Evolutionary conservation across 78 protist species (phyloP).

Genomic region (Polysphondylium violaceum): DNA sequence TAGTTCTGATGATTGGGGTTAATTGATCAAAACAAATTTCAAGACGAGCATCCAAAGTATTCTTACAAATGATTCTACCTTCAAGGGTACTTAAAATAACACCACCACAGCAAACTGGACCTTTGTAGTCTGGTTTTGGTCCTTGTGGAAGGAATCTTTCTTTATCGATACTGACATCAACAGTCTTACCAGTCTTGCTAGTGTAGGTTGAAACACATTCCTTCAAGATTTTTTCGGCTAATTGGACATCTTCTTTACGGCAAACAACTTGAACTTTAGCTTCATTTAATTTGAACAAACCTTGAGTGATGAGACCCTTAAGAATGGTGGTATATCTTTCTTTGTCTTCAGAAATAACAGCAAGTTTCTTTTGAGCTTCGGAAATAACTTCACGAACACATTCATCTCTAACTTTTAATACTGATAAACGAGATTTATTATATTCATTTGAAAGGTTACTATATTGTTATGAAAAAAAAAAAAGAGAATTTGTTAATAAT

Average conservation of each 20-base stretch:
- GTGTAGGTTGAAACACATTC: slow-evolving; percentile 50
- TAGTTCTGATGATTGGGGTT: slow-evolving; percentile 83
- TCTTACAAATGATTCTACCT: slow-evolving; percentile 82
- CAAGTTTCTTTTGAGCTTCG: slow-evolving; percentile 77
- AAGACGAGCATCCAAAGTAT: slow-evolving; percentile 89
- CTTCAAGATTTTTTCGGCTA: slow-evolving; percentile 21
- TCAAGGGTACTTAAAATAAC: slow-evolving; percentile 64
- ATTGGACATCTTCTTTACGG: slow-evolving; percentile 60
- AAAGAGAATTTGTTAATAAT: neutral
- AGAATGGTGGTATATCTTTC: slow-evolving; percentile 53
- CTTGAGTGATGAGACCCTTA: slow-evolving; percentile 77
- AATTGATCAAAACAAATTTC: slow-evolving; percentile 80
- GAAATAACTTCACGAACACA: slow-evolving; percentile 50
- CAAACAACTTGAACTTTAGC: slow-evolving; percentile 39
- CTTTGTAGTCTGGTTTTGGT: slow-evolving; percentile 64
- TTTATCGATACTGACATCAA: slow-evolving; percentile 27
- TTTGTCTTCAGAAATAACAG: slow-evolving; percentile 34
- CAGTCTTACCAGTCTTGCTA: slow-evolving; percentile 25
- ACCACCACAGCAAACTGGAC: slow-evolving; percentile 80
- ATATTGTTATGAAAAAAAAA: neutral
- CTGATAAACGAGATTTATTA: slow-evolving; percentile 80
- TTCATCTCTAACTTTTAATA: slow-evolving; percentile 86
- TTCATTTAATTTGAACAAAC: slow-evolving; percentile 58
- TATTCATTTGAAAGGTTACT: slow-evolving; percentile 84
- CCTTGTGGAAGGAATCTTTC: slow-evolving; percentile 76